Base-by-base conservation (phyloP, 768 basidiomycete genomes). In the Daedalea quercina region DNA sequence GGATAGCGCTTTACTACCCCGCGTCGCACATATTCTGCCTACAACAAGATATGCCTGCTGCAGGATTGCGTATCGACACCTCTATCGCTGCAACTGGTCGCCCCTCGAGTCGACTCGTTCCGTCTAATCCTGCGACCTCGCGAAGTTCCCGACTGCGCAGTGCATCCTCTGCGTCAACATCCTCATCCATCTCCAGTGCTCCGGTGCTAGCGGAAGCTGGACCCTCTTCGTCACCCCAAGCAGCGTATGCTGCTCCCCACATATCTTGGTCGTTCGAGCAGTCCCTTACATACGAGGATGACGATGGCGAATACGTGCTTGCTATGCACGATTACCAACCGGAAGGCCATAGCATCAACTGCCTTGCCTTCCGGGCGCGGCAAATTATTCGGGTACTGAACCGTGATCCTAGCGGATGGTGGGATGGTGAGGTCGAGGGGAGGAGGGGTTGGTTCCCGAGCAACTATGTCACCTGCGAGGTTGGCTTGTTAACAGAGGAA, bases 381-480 rank as follows among this genome's bases (percentile, higher is more conserved):
- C 89, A 97, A 64, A 78, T 94, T 50, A 93, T 98, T 52, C 85
- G 85, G 54, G 92, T 97, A n/a, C 73, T 88, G 45, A 92, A 91
- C 62, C 79, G 84, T 57, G 92, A 97, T 70, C 55, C 76, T 2
- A 90, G 85, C 60, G 96, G 96, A 0, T 98, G 96, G 96, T 98
- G 95, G 95, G 94, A 99, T 64, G 96, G 96, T 9, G 93, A 98
- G 69, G 67, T 95, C 17, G 88, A 92, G 33, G 88, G 84, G 2
- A 72, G 84, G 55, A 74, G 94, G 61, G 96, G 96, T 12, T 99
- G 96, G 96, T 98, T 98, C 69, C 96, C 96, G 19, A 94, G 91
- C 63, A 99, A 98, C 70, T 98, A 96, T 70, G 89, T 91, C 57
- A 85, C 83, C 58, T 71, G 78, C 15, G 84, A 86, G 58, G 72